Evolutionary conservation across 768 basidiomycete species (phyloP), one percentile per base, ranked within the genome.

Genomic region (Amanita rubescens): DNA sequence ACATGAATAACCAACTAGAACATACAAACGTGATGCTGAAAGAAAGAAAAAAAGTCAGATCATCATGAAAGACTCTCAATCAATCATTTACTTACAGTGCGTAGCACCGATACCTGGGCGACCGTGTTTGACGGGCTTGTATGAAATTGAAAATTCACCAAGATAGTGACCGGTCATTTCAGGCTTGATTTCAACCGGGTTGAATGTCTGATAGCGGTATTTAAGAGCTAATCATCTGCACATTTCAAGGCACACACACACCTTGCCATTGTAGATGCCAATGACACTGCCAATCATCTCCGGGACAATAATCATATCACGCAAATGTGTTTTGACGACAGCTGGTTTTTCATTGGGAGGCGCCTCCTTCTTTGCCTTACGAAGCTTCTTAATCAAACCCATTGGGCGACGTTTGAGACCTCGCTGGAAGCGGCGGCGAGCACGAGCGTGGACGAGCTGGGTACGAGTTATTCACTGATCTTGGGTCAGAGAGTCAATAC

Each of bases 151-250:
- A 76, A 90, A 91, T 76, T 99, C 96, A 58, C 80, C 96, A 68
- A 98, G 93, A 78, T 99, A 98, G 84, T 95, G 94, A 55, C 96
- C 96, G 58, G 89, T 91, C 96, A 99, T 99, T 74, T 99, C 96
- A 60, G 96, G 94, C 79, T 95, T 98, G 79, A 98, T 94, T 75
- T 98, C 95, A 59, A 97, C 93, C 39, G 92, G 85, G 78, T 92
- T 93, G 80, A 93, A 93, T 57, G 87, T 84, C 88, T 91, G 53
- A 15, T 11, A 49, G 47, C 34, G 33, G 20, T 22, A 24, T 50
- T 9, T 6, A n/a, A 12, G 43, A 27, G 20, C 35, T 15, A n/a
- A 24, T 27, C 3, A 30, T 19, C 38, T 12, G 38, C 12, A 39
- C 19, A 32, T 25, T 35, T 20, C 17, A 12, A 15, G 39, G 32